Conservation (phyloP, 306 rosid genomes). For the Biancaea sappan region DNA sequence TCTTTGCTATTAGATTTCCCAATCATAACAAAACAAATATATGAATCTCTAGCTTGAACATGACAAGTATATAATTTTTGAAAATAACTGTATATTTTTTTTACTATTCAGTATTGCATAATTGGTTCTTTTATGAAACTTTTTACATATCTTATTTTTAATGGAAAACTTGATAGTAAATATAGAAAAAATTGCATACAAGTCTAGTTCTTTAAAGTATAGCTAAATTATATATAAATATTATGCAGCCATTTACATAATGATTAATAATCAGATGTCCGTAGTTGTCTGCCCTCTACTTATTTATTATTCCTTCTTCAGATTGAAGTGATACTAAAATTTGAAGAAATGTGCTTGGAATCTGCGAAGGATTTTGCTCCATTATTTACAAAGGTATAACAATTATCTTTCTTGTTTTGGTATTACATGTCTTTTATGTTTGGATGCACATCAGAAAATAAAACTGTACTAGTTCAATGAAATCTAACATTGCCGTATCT, state of each 20-base stretch:
- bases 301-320: slow-evolving; percentile 36
- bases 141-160: no score
- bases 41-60: no score
- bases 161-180: no score
- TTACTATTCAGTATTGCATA: no score
- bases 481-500: neutral
- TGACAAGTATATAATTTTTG: no score
- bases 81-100: no score
- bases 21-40: no score
- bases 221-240: no score
- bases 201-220: no score
- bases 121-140: no score
- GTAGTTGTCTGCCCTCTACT: slow-evolving; percentile 11
- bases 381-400: slow-evolving; percentile 72
- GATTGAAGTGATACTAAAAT: slow-evolving; percentile 91
- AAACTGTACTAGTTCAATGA: slow-evolving; percentile 1
- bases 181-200: no score
- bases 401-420: slow-evolving; percentile 1
- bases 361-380: slow-evolving; percentile 77
- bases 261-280: slow-evolving; percentile 10
- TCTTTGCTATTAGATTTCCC: no score
- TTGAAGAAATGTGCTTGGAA: slow-evolving; percentile 93
- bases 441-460: slow-evolving; percentile 8
- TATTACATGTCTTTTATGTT: neutral
- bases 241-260: neutral